Evolutionary conservation across 768 basidiomycete species (phyloP), one percentile per base, ranked within the genome.

Genomic region (Cystobasidium tubakii): DNA sequence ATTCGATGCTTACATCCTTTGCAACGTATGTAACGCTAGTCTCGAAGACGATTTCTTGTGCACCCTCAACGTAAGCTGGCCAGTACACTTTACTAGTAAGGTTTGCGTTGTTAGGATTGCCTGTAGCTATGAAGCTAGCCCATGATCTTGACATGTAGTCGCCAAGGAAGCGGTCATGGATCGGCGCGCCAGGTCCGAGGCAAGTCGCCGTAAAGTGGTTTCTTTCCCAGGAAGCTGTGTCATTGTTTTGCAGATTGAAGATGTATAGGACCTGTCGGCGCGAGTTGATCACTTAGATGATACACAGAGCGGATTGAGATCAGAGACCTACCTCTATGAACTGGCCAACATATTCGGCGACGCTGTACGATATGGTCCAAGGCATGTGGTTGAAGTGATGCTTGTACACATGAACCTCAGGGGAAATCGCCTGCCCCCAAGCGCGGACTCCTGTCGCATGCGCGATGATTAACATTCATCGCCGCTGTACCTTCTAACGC

Each of bases 201-300:
- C 21, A 54, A 7, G 53, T 54, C 27, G 53, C 53, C 6, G 53
- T 54, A 19, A 54, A 54, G 27, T 54, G 53, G 27, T 54, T 54
- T n/a, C 21, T 19, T 54, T 54, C 21, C 53, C 53, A 54, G 27
- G 21, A 54, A 19, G 53, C 53, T 10, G 53, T 54, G 6, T 54
- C 53, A n/a, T 54, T 54, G 53, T 54, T 54, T 54, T 54, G 53
- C 53, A 54, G 53, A 54, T 54, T 54, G 53, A 54, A 54, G 21
- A 54, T 19, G 21, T 54, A 54, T 6, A 19, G 21, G 53, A 54
- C 53, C 53, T 39, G 39, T 39, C 39, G 39, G 15, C n/a, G n/a
- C n/a, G 39, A 39, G 39, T 39, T 54, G 6, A 46, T 13, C 44
- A 46, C n/a, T 13, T 46, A 13, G 13, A 46, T 46, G 13, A 46